Evolutionary conservation across 306 rosid species (phyloP).

Genomic region (Dicorynia guianensis): DNA sequence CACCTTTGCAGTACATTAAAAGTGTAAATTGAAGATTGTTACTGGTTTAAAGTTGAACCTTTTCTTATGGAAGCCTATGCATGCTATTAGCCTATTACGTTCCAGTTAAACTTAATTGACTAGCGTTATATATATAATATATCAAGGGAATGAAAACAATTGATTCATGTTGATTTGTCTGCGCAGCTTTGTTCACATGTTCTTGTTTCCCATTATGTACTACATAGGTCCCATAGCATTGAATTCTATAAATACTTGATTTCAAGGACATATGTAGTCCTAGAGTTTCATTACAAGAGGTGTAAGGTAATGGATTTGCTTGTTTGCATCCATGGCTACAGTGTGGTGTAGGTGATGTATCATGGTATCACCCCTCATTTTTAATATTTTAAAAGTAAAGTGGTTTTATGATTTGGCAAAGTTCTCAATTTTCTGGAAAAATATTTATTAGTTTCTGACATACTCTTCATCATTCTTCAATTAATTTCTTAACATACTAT

Average conservation of each 20-base stretch:
- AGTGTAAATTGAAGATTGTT: constrained; percentile 10
- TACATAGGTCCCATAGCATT: not conserved
- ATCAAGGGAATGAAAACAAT: not conserved
- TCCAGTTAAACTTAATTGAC: not conserved
- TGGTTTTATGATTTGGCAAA: not conserved
- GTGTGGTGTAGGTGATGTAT: not conserved
- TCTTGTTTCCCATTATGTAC: not conserved
- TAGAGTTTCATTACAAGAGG: not conserved
- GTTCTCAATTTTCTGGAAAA: not conserved
- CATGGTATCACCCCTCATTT: not conserved
- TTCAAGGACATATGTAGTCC: not conserved
- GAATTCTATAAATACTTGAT: not conserved
- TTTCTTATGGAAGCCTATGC: constrained; percentile 1
- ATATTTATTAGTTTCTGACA: constrained; percentile 1
- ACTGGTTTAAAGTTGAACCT: not conserved
- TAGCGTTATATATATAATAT: not conserved
- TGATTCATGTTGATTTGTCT: constrained; percentile 13
- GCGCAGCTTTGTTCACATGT: not conserved
- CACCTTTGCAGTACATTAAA: not conserved
- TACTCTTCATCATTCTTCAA: not conserved
- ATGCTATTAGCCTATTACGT: not conserved
- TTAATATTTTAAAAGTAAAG: not conserved
- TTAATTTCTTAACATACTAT: not conserved
- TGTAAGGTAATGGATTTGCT: not conserved
- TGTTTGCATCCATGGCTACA: not conserved